Conservation (phyloP, 176 grass and related monocot species). For the Avena atlantica region DNA sequence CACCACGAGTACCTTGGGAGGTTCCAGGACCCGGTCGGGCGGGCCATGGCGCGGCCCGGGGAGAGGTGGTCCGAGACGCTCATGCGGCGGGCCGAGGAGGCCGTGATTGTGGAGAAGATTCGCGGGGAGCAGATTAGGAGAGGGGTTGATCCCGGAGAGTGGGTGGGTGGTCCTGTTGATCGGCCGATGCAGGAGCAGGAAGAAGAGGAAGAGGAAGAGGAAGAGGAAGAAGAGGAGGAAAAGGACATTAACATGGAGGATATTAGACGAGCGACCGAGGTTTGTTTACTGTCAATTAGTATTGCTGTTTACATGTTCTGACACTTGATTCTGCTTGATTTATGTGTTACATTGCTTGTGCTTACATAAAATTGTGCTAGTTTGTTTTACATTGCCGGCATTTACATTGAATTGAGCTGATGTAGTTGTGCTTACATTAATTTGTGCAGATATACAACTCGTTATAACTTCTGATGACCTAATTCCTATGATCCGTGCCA, state of each 20-base stretch:
- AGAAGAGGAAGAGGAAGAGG: slow-evolving; percentile 46
- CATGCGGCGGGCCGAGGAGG: slow-evolving; percentile 82
- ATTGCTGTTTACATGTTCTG: not conserved
- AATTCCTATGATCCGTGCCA: not conserved
- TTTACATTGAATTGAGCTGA: not conserved
- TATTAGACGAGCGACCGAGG: slow-evolving; percentile 27
- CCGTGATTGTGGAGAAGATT: slow-evolving; percentile 77
- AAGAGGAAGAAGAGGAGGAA: not conserved
- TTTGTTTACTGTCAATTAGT: slow-evolving; percentile 1
- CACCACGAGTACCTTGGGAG: slow-evolving; percentile 79
- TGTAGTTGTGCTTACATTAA: not conserved
- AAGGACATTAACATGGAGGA: slow-evolving; percentile 5
- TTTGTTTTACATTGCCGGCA: not conserved
- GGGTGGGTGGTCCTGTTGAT: slow-evolving; percentile 55
- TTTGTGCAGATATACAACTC: not conserved
- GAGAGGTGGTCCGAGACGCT: slow-evolving; percentile 91
- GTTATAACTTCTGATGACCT: not conserved
- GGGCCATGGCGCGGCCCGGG: slow-evolving; percentile 71
- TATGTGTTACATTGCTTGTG: not conserved
- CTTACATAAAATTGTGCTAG: not conserved
- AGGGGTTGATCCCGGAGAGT: slow-evolving; percentile 73
- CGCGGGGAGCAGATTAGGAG: slow-evolving; percentile 75
- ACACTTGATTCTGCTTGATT: not conserved
- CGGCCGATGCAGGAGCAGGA: slow-evolving; percentile 43
- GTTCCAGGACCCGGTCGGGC: slow-evolving; percentile 76